A percentile compares a stretch with the other conserved stretches of the same genome.
These are phyloP conservation scores for Diaporthe vaccinii DNA, from an alignment of 2,329 filamentous ascomycete species.

Conservation along the genomic window DNA sequence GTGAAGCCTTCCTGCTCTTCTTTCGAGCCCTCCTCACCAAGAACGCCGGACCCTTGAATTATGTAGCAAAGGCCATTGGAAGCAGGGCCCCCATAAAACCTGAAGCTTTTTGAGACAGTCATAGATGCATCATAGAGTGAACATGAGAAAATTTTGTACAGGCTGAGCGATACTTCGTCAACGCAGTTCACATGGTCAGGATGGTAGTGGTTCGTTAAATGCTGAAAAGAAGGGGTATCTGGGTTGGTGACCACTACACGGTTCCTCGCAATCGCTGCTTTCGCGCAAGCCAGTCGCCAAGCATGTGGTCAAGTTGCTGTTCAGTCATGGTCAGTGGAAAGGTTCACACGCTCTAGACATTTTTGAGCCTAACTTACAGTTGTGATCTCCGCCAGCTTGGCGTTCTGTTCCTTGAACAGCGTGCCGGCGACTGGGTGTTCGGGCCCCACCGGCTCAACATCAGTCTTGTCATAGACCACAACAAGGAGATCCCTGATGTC, in stretches of 20 bases:
- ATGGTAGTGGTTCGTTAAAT: conserved; percentile 16
- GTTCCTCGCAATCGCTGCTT: conserved; percentile 73
- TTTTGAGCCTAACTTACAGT: conserved; percentile 64
- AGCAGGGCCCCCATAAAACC: conserved; percentile 17
- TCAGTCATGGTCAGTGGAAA: conserved; percentile 43
- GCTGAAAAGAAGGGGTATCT: conserved; percentile 34
- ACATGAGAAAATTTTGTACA: conserved; percentile 17
- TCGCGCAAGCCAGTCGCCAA: conserved; percentile 84
- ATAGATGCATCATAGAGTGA: conserved; percentile 38
- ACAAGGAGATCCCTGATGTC: conserved; percentile 92
- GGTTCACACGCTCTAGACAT: neutral
- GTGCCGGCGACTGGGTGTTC: conserved; percentile 87
- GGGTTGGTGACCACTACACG: conserved; percentile 50
- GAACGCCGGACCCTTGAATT: conserved; percentile 36
- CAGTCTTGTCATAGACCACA: conserved; percentile 92
- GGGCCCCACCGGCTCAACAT: conserved; percentile 81
- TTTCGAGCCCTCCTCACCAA: conserved; percentile 22
- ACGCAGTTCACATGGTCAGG: neutral
- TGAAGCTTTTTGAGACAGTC: conserved; percentile 30
- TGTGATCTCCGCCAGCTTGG: conserved; percentile 87
- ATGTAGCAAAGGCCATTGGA: conserved; percentile 30
- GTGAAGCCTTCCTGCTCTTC: conserved; percentile 30
- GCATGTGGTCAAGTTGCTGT: conserved; percentile 86
- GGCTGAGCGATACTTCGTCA: conserved; percentile 7
- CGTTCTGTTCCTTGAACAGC: conserved; percentile 89